A percentile compares a stretch with the other conserved stretches of the same genome.
phyloP scores from a whole-genome alignment of 495 filamentous ascomycete species.

The Collariella sp. region DNA sequence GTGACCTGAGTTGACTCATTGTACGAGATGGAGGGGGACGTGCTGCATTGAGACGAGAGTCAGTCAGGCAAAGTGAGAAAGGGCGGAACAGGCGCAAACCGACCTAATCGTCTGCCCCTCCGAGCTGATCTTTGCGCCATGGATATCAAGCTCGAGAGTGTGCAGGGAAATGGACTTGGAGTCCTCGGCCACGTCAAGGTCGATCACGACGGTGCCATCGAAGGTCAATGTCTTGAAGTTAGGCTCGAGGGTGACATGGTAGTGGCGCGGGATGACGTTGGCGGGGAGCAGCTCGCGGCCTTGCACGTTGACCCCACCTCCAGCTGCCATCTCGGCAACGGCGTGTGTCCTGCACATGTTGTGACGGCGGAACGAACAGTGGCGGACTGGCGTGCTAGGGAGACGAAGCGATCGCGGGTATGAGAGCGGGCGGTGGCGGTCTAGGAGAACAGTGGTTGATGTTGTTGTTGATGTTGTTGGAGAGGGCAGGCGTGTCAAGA shows the following conservation, averaged over 20 bases:
- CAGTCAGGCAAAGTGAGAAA: neutral
- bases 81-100: slow-evolving; percentile 5
- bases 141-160: slow-evolving; percentile 75
- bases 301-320: slow-evolving; percentile 39
- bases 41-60: slow-evolving; percentile 31
- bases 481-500: slow-evolving; percentile 15
- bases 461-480: slow-evolving; percentile 6
- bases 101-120: slow-evolving; percentile 40
- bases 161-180: slow-evolving; percentile 83
- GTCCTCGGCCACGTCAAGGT: slow-evolving; percentile 78
- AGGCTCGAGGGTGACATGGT: slow-evolving; percentile 66
- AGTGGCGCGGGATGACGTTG: slow-evolving; percentile 59
- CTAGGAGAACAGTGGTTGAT: neutral
- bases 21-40: slow-evolving; percentile 48
- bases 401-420: slow-evolving; percentile 15
- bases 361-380: slow-evolving; percentile 46
- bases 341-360: slow-evolving; percentile 48
- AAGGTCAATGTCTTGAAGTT: slow-evolving; percentile 63
- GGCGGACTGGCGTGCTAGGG: slow-evolving; percentile 27
- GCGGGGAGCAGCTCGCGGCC: slow-evolving; percentile 53
- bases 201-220: slow-evolving; percentile 58
- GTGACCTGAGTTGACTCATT: slow-evolving; percentile 56
- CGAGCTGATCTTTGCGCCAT: slow-evolving; percentile 58
- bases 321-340: slow-evolving; percentile 36
- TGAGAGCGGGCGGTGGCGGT: slow-evolving; percentile 13